Evolutionary conservation across 2,329 filamentous ascomycete genomes (phyloP).

Genomic region (Emmonsiellopsis sp.): DNA sequence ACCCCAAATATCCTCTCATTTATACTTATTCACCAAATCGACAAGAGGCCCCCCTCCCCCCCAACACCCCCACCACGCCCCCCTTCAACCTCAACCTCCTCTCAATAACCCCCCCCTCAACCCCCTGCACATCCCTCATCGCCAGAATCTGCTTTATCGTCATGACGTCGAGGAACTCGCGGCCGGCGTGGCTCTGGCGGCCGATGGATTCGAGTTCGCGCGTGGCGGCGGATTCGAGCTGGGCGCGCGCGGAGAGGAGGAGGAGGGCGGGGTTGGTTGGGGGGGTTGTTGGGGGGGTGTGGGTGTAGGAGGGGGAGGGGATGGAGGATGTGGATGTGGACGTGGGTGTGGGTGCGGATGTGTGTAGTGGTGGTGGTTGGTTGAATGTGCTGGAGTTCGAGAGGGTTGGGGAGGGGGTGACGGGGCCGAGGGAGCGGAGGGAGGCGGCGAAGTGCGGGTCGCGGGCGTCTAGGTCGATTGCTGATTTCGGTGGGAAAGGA

Average conservation of each 20-base stretch:
- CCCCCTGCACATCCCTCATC: slow-evolving; percentile 37
- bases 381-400: slow-evolving; percentile 46
- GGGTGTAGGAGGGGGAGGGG: slow-evolving; percentile 18
- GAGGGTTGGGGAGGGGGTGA: slow-evolving; percentile 47
- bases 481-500: no score
- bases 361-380: slow-evolving; percentile 5
- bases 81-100: slow-evolving; percentile 32
- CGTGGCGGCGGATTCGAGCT: slow-evolving; percentile 44
- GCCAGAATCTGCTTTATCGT: slow-evolving; percentile 40
- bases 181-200: slow-evolving; percentile 27
- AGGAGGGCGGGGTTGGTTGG: slow-evolving; percentile 45
- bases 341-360: slow-evolving; percentile 8
- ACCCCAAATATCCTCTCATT: no score
- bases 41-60: slow-evolving; percentile 22
- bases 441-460: slow-evolving; percentile 67
- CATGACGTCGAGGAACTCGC: slow-evolving; percentile 40
- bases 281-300: slow-evolving; percentile 17
- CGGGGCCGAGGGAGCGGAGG: slow-evolving; percentile 56
- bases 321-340: slow-evolving; percentile 18
- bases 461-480: slow-evolving; percentile 50
- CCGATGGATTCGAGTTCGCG: slow-evolving; percentile 43
- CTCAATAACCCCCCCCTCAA: slow-evolving; percentile 33
- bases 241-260: slow-evolving; percentile 43
- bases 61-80: slow-evolving; percentile 34
- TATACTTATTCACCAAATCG: no score